Conservation (phyloP, 495 filamentous ascomycete species). For the Talaromyces stipitatus region DNA sequence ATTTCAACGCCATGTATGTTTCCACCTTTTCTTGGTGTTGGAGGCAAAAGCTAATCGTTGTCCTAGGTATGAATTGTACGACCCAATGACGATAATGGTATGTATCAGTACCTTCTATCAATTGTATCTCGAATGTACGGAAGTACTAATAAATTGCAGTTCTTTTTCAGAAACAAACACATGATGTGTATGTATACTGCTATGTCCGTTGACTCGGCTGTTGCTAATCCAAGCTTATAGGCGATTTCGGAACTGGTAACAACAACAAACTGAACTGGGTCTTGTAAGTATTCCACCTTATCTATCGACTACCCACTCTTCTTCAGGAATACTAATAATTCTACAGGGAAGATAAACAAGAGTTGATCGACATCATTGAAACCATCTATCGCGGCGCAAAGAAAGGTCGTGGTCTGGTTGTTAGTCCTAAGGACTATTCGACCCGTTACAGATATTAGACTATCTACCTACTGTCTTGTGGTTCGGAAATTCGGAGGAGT, state of each 20-base stretch:
- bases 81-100: conserved; percentile 59
- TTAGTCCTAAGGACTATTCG: conserved; percentile 91
- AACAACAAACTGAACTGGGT: conserved; percentile 99
- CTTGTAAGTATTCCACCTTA: conserved; percentile 24
- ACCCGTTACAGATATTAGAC: conserved; percentile 70
- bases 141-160: too few relatives aligned
- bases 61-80: conserved; percentile 52
- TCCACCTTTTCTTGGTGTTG: neutral
- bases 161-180: conserved; percentile 98
- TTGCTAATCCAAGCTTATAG: neutral
- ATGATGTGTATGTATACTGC: conserved; percentile 61
- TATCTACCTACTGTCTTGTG: neutral
- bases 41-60: neutral
- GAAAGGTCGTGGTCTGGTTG: conserved; percentile 92
- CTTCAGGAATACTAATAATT: neutral
- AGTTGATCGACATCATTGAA: conserved; percentile 97
- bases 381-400: conserved; percentile 96
- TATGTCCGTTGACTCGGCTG: neutral
- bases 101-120: conserved; percentile 8
- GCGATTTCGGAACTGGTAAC: conserved; percentile 95
- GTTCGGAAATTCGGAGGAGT: neutral
- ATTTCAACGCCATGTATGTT: conserved; percentile 89
- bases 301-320: neutral
- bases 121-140: too few relatives aligned
- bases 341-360: conserved; percentile 83